Base-by-base conservation (phyloP, 768 basidiomycete species). In the Roridomyces roridus region DNA sequence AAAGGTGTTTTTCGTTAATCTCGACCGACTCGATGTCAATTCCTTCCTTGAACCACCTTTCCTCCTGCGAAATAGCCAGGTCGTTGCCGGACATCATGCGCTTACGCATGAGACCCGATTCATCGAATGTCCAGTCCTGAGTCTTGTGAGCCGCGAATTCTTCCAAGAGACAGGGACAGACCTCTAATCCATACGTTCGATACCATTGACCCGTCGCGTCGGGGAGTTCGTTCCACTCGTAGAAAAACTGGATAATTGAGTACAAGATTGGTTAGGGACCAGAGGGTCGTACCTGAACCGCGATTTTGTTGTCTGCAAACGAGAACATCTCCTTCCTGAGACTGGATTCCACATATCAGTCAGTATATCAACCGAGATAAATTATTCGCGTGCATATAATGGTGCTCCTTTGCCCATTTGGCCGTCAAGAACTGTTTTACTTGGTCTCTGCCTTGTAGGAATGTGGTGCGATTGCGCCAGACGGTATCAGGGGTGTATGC, bases 391-490 rank as follows among this genome's bases (percentile, higher is more conserved):
- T 42, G 60, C 62, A 71, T 67, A 67, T 86, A 86, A 34, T 74
- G 70, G 39, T 74, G 72, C 68, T 86, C 84, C 54, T 71, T 76
- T 35, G 68, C 63, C 84, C 84, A 86, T 61, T 85, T 86, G 52
- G 71, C 68, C 15, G 68, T 73, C 37, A 85, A 63, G 70, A 85
- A 84, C 41, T 65, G 56, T 52, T 76, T 73, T 43, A 84, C 78
- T 43, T 76, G 74, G 6, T 70, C 72, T 23, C 72, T 71, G 0
- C 84, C 84, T 29, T 57, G 52, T 55, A 80, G 61, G 67, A 86
- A 86, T 17, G 67, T 53, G 64, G 78, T 79, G 29, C 84, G 72
- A 69, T 86, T 86, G 21, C 85, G 71, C 85, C 84, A 85, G 63
- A 80, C 69, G 5, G 77, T 79, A 63, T 83, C 78, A 25, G 75